phyloP scores from a whole-genome alignment of 306 rosid species.

The Spatholobus suberectus region DNA sequence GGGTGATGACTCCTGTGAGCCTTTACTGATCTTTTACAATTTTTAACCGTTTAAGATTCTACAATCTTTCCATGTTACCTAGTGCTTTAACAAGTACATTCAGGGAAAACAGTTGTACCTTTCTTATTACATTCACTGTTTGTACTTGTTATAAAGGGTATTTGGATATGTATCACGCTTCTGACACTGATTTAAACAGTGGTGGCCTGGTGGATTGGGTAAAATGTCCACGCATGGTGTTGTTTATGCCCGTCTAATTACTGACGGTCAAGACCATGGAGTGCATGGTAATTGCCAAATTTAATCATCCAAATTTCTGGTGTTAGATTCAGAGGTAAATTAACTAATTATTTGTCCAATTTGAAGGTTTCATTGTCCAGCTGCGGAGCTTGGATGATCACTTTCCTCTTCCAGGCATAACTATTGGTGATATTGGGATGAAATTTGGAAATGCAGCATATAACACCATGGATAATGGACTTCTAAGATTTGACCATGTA shows the following conservation, averaged over 20 bases:
- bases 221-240: conserved; percentile 85
- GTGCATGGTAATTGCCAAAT: conserved; percentile 71
- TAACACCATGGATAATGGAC: conserved; percentile 97
- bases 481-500: conserved; percentile 76
- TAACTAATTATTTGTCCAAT: conserved; percentile 27
- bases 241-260: conserved; percentile 87
- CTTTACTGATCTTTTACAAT: background rate
- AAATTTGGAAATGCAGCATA: conserved; percentile 93
- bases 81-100: conserved; percentile 10
- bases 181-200: conserved; percentile 58
- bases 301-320: conserved; percentile 6
- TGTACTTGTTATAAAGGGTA: conserved; percentile 5
- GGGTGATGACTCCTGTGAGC: background rate
- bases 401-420: conserved; percentile 84
- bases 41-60: conserved; percentile 12
- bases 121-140: background rate
- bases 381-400: conserved; percentile 95
- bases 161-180: conserved; percentile 36
- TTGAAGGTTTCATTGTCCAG: conserved; percentile 93
- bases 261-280: conserved; percentile 75
- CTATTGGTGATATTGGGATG: conserved; percentile 92
- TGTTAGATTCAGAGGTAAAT: conserved; percentile 15
- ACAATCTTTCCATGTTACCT: conserved; percentile 5
- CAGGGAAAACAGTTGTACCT: background rate
- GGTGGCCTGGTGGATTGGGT: conserved; percentile 99